Percentiles rank a stretch among this genome's conserved stretches.
Conservation (phyloP, 176 grass and related monocot species). For the Pontederia paniculata region DNA sequence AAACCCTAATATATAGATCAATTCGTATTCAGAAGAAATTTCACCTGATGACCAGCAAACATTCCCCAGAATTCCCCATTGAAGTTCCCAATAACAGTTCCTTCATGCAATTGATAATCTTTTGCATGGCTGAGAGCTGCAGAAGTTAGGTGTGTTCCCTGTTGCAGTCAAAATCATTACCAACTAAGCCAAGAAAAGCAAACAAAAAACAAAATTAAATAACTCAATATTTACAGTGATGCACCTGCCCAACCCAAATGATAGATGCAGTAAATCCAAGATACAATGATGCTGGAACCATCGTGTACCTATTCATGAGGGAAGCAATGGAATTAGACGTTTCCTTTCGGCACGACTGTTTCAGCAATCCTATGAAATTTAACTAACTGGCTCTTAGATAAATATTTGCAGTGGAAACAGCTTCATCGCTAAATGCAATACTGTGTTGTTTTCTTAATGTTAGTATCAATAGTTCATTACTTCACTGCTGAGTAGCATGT, state of each 20-base stretch:
- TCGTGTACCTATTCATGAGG: slow-evolving; percentile 58
- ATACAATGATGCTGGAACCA: slow-evolving; percentile 82
- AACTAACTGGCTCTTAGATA: too few relatives aligned
- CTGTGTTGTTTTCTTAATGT: too few relatives aligned
- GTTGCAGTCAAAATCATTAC: not conserved
- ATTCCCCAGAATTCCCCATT: slow-evolving; percentile 98
- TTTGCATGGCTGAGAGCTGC: slow-evolving; percentile 74
- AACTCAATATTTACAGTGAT: not conserved
- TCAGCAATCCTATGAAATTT: too few relatives aligned
- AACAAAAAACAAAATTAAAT: slow-evolving; percentile 13
- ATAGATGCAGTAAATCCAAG: slow-evolving; percentile 86
- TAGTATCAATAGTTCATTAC: too few relatives aligned
- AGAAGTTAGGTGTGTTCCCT: slow-evolving; percentile 92
- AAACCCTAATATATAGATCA: not conserved
- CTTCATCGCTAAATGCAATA: too few relatives aligned
- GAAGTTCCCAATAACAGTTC: slow-evolving; percentile 61
- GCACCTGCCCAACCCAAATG: slow-evolving; percentile 95
- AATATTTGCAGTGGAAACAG: too few relatives aligned
- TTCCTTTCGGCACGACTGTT: not conserved
- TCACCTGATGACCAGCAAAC: slow-evolving; percentile 87
- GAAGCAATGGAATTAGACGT: not conserved
- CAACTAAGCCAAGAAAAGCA: not conserved
- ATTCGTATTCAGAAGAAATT: not conserved
- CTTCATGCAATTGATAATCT: slow-evolving; percentile 65
- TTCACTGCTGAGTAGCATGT: too few relatives aligned